These are phyloP conservation scores for Stramenopiles sp. DNA, from an alignment of 352 stramenopile genomes.

Conservation along the genomic window DNA sequence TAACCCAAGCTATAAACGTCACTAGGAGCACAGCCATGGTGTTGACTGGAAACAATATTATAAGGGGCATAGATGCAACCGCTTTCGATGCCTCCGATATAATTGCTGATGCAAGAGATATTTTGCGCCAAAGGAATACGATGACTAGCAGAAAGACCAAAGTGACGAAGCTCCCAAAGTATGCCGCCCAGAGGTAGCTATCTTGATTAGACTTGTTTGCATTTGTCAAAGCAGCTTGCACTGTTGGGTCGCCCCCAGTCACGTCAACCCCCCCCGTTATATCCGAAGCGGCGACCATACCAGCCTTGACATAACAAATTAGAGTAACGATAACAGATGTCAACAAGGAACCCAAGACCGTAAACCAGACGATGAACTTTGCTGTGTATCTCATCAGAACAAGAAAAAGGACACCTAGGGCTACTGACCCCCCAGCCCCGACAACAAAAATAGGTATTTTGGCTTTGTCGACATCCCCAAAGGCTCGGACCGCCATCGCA, in stretches of 20 bases:
- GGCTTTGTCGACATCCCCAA: conserved; percentile 43
- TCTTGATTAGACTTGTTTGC: conserved; percentile 16
- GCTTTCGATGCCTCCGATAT: conserved; percentile 47
- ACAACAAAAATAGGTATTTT: conserved; percentile 34
- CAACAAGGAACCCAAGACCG: conserved; percentile 40
- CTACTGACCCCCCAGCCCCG: conserved; percentile 31
- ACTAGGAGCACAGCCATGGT: conserved; percentile 39
- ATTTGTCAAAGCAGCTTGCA: conserved; percentile 22
- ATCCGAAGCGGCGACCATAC: conserved; percentile 38
- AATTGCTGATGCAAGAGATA: conserved; percentile 42
- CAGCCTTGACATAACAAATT: conserved; percentile 45
- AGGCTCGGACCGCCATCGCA: conserved; percentile 33
- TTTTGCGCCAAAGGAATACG: conserved; percentile 57
- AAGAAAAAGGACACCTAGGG: conserved; percentile 41
- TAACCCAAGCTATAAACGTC: conserved; percentile 30
- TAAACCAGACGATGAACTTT: conserved; percentile 45
- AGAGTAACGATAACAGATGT: conserved; percentile 42
- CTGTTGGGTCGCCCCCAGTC: too few relatives aligned
- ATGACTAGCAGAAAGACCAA: conserved; percentile 38
- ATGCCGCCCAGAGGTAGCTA: conserved; percentile 17
- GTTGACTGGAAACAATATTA: conserved; percentile 41
- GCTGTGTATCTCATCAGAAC: conserved; percentile 44
- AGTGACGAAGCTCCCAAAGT: conserved; percentile 34
- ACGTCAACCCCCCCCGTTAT: too few relatives aligned
- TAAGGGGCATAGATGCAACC: conserved; percentile 35